Evolutionary conservation across 2,329 filamentous ascomycete genomes (phyloP), one percentile per base, ranked within the genome.

Genomic region (Westerdykella sp.): DNA sequence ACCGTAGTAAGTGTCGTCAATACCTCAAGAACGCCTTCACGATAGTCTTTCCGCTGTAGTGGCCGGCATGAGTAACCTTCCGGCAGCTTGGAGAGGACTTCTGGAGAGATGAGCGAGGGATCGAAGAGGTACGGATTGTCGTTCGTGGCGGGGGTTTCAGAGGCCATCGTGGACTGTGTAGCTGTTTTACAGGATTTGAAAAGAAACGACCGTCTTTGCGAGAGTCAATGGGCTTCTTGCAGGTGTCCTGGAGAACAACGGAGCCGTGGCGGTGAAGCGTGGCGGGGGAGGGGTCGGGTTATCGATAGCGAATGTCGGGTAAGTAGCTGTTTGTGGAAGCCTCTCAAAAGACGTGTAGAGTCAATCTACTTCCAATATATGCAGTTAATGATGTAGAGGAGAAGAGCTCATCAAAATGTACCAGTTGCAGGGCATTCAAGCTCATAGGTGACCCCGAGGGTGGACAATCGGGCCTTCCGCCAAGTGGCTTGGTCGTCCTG

Each of bases 1-100:
- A 97, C 91, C 6, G 87, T 93, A 2, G 93, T 97, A 58, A 98
- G 75, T 31, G 96, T 89, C 37, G 88, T 81, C 51, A 98, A 75
- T 47, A 93, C 91, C 62, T 95, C 88, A 56, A 98, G 82, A 68
- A 95, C 96, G 50, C 89, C 89, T 28, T 76, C 77, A 44, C 78
- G 72, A 70, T 84, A 95, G 71, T 98, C 93, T 57, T 76, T 77
- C 55, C 80, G 80, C 56, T 84, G 80, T 39, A 97, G 76, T 0
- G 91, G 82, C 21, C 93, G 88, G 61, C 95, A 79, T 22, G 75
- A 80, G 75, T 97, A 97, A 58, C 85, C 84, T 55, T 83, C 73
- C 35, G 93, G 91, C 0, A 97, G 81, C 14, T 75, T 76, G 34
- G 81, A 73, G 47, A 80, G 71, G 55, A 96, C 85, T 42, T 79